Conservation (phyloP, 208 protist species). For the Lotmaria passim region DNA sequence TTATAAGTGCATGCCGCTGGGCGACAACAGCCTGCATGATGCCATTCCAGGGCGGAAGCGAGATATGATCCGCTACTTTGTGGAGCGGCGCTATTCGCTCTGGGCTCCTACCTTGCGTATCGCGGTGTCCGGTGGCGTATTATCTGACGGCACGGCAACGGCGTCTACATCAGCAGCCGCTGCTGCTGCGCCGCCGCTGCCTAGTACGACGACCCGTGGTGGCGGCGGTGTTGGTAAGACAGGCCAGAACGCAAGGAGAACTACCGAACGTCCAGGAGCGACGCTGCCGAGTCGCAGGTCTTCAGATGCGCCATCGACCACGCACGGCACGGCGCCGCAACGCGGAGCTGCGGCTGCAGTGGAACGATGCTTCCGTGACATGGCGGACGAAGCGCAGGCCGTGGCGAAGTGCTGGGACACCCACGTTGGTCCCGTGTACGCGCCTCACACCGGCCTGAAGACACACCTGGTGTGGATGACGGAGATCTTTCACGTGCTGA, state of each 20-base stretch:
- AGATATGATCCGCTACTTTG: slow-evolving; percentile 51
- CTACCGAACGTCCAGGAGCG: background rate
- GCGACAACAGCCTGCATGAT: slow-evolving; percentile 22
- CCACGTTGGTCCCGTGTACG: slow-evolving; percentile 52
- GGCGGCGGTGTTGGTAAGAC: background rate
- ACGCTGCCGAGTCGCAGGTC: background rate
- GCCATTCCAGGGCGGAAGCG: slow-evolving; percentile 55
- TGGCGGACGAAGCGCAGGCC: slow-evolving; percentile 15
- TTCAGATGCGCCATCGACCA: background rate
- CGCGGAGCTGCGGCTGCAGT: background rate
- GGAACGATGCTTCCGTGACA: slow-evolving; percentile 6
- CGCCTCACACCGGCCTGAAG: slow-evolving; percentile 43
- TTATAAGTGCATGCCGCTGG: background rate
- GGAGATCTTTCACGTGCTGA: slow-evolving; percentile 63
- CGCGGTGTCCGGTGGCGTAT: background rate
- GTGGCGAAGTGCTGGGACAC: slow-evolving; percentile 59
- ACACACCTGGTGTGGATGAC: slow-evolving; percentile 32
- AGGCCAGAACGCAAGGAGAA: background rate
- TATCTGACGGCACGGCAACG: background rate
- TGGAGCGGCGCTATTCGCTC: slow-evolving; percentile 39
- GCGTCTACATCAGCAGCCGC: background rate
- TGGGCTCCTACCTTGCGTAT: background rate
- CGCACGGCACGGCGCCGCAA: too few species aligned
- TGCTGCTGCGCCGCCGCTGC: background rate
- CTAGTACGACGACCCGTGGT: background rate